These are phyloP conservation scores for Globisporangium solare DNA, from an alignment of 352 stramenopile genomes.

Conservation along the genomic window DNA sequence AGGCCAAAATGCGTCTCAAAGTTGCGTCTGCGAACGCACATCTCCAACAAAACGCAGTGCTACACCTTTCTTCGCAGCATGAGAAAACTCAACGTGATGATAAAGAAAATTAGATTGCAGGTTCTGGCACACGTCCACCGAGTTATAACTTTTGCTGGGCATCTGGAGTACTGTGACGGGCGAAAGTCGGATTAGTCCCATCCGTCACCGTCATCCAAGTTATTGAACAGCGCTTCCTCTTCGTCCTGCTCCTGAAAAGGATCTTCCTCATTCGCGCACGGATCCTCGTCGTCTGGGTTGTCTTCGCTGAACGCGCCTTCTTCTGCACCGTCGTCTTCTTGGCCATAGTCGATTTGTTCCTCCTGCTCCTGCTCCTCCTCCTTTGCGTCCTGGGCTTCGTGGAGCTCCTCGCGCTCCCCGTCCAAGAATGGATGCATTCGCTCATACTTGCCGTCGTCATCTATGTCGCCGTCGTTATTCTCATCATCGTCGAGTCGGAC, in stretches of 20 bases:
- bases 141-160: no score
- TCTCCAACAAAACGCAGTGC: no score
- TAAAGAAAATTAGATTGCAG: no score
- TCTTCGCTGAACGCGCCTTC: neutral
- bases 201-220: neutral
- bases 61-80: no score
- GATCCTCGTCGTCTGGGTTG: neutral
- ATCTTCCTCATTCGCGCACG: conserved; percentile 4
- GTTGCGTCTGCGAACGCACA: no score
- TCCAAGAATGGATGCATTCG: conserved; percentile 15
- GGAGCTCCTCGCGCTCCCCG: conserved; percentile 20
- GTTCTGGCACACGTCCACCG: no score
- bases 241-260: conserved; percentile 16
- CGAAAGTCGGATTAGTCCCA: neutral
- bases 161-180: no score
- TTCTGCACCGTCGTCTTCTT: conserved; percentile 6
- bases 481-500: conserved; percentile 19
- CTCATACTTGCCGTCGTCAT: conserved; percentile 15
- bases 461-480: conserved; percentile 16
- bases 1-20: no score
- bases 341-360: neutral
- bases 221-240: conserved; percentile 5
- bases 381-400: conserved; percentile 12
- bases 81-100: no score
- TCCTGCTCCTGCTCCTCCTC: conserved; percentile 17